Evolutionary conservation across 306 rosid genomes (phyloP).

Genomic region (Vigna nakashimae): DNA sequence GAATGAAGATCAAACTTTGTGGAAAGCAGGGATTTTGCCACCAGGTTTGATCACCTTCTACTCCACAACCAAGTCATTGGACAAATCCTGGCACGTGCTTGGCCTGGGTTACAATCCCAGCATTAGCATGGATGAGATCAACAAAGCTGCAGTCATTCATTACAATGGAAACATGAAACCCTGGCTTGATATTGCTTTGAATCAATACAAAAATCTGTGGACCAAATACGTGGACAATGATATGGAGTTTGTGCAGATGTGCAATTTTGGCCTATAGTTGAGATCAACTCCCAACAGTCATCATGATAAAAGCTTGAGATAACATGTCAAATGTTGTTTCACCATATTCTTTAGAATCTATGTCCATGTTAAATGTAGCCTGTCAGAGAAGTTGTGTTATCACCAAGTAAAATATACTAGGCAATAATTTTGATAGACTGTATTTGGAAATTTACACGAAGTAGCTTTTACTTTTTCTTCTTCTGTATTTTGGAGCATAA

Average conservation of each 20-base stretch:
- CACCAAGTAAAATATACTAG: constrained; percentile 39
- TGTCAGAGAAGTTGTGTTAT: constrained; percentile 59
- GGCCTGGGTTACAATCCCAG: constrained; percentile 98
- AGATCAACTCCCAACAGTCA: constrained; percentile 33
- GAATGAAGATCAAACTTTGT: constrained; percentile 79
- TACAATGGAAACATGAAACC: constrained; percentile 99
- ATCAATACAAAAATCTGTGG: constrained; percentile 95
- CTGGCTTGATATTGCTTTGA: constrained; percentile 98
- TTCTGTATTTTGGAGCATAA: constrained; percentile 36
- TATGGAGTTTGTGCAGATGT: constrained; percentile 97
- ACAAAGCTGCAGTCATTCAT: constrained; percentile 93
- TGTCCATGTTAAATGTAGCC: constrained; percentile 54
- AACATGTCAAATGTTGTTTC: constrained; percentile 42
- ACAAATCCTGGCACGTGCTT: constrained; percentile 99
- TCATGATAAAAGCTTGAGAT: constrained; percentile 50
- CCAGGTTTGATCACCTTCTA: constrained; percentile 93
- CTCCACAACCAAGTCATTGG: constrained; percentile 86
- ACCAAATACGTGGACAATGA: constrained; percentile 93
- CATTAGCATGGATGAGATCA: constrained; percentile 96
- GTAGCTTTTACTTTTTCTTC: constrained; percentile 40
- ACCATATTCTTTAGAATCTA: constrained; percentile 44
- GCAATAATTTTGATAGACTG: constrained; percentile 46
- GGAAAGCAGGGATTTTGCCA: constrained; percentile 76
- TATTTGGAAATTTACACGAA: constrained; percentile 60
- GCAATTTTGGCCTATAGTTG: constrained; percentile 97